Conservation (phyloP, 495 filamentous ascomycete genomes). For the Penicillium subrubescens region DNA sequence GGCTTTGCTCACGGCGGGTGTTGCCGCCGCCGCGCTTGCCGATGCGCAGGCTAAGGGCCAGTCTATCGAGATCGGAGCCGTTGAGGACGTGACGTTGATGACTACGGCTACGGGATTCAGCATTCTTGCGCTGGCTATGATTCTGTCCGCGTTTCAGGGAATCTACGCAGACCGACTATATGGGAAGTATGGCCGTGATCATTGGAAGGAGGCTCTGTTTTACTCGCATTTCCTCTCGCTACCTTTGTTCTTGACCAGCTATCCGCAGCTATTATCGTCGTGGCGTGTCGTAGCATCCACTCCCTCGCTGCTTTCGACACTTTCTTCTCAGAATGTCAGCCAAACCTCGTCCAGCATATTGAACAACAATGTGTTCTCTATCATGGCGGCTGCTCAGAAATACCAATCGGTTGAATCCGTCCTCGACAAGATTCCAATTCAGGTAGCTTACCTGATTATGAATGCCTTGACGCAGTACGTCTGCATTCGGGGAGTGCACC, state of each 20-base stretch:
- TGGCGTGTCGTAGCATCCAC: conserved; percentile 51
- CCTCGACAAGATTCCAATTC: conserved; percentile 60
- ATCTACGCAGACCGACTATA: conserved; percentile 93
- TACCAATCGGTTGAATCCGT: conserved; percentile 16
- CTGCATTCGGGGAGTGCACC: conserved; percentile 93
- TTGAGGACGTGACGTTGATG: conserved; percentile 16
- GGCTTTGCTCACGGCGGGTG: conserved; percentile 78
- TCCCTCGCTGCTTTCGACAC: conserved; percentile 38
- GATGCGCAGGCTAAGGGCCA: conserved; percentile 81
- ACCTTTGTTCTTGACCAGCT: conserved; percentile 61
- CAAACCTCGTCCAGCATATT: conserved; percentile 8
- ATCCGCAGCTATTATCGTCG: conserved; percentile 47
- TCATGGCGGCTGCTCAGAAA: conserved; percentile 15
- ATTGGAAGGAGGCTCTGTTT: conserved; percentile 97
- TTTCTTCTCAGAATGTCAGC: background rate
- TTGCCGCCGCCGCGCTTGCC: conserved; percentile 82
- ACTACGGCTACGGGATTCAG: conserved; percentile 73
- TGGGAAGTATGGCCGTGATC: conserved; percentile 70
- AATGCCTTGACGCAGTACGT: conserved; percentile 93
- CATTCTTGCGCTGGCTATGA: conserved; percentile 85
- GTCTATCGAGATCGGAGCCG: conserved; percentile 24
- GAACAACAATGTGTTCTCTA: conserved; percentile 6
- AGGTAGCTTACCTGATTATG: conserved; percentile 68
- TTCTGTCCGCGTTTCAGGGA: conserved; percentile 91
- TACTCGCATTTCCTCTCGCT: conserved; percentile 84